A percentile compares a stretch with the other conserved stretches of the same genome.
These are phyloP conservation scores for Termitomyces sp. DNA, from an alignment of 768 basidiomycete species.

Conservation along the genomic window DNA sequence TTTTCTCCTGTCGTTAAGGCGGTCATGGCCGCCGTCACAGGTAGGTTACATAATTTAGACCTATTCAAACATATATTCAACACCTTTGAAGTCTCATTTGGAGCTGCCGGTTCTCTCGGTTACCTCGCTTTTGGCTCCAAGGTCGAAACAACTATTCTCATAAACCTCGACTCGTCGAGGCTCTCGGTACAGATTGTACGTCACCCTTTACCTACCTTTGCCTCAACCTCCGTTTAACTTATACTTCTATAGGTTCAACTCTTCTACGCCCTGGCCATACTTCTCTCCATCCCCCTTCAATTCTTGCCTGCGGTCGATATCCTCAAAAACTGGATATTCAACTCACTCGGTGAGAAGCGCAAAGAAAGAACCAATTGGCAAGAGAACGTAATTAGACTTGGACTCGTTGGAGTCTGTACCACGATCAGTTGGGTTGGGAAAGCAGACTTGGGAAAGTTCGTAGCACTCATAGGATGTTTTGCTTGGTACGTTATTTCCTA, in stretches of 20 bases:
- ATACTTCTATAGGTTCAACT: conserved; percentile 57
- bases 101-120: conserved; percentile 79
- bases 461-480: conserved; percentile 89
- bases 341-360: conserved; percentile 73
- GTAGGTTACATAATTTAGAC: conserved; percentile 32
- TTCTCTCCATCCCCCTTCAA: conserved; percentile 91
- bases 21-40: conserved; percentile 80
- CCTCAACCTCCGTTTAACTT: conserved; percentile 6
- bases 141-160: conserved; percentile 89
- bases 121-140: conserved; percentile 86
- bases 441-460: conserved; percentile 91
- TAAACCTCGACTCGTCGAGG: conserved; percentile 82
- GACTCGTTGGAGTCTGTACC: conserved; percentile 72
- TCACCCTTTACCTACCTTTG: conserved; percentile 6
- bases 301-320: conserved; percentile 97
- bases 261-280: conserved; percentile 87
- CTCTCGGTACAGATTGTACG: conserved; percentile 84
- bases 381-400: conserved; percentile 83
- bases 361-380: conserved; percentile 84
- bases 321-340: conserved; percentile 92
- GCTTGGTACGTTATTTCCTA: conserved; percentile 63
- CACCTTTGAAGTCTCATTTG: conserved; percentile 63
- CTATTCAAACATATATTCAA: neutral
- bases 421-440: conserved; percentile 81
- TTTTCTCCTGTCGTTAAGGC: conserved; percentile 84